Evolutionary conservation across 2,329 filamentous ascomycete species (phyloP).

Genomic region (Apiospora aurea): DNA sequence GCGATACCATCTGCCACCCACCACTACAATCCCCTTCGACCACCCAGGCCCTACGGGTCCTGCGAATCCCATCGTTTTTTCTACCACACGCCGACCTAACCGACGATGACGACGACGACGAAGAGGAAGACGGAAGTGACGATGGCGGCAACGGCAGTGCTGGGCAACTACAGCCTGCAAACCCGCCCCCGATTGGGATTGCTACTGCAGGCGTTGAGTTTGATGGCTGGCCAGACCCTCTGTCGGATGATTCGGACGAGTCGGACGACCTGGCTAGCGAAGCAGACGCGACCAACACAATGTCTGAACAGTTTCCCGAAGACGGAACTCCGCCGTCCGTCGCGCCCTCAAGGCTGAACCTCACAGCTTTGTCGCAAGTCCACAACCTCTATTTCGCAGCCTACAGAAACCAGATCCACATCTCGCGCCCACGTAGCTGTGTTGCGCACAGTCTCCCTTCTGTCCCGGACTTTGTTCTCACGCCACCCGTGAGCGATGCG

Average conservation of each 20-base stretch:
- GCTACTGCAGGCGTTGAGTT: not conserved
- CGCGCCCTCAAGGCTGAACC: constrained; percentile 57
- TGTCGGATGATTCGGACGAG: constrained; percentile 14
- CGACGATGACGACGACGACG: constrained; percentile 13
- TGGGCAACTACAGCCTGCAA: not conserved
- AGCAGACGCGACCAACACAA: constrained; percentile 22
- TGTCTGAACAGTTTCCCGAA: constrained; percentile 19
- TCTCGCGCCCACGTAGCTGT: constrained; percentile 59
- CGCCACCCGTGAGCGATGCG: constrained; percentile 50
- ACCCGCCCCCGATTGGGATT: not conserved
- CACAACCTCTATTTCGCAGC: constrained; percentile 70
- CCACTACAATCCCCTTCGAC: not conserved
- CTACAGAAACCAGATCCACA: constrained; percentile 62
- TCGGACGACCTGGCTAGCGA: constrained; percentile 25
- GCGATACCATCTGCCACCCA: constrained; percentile 11
- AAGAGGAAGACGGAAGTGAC: constrained; percentile 9
- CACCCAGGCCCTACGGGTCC: not conserved
- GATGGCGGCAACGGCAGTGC: constrained; percentile 15
- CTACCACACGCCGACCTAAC: constrained; percentile 2
- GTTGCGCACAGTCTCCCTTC: constrained; percentile 55
- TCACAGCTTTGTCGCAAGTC: constrained; percentile 64
- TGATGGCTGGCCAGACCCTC: not conserved
- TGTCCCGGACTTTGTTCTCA: constrained; percentile 58
- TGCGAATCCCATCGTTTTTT: not conserved
- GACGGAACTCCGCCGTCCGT: constrained; percentile 34